Conservation (phyloP, 352 stramenopile genomes). For the Globisporangium nunn region DNA sequence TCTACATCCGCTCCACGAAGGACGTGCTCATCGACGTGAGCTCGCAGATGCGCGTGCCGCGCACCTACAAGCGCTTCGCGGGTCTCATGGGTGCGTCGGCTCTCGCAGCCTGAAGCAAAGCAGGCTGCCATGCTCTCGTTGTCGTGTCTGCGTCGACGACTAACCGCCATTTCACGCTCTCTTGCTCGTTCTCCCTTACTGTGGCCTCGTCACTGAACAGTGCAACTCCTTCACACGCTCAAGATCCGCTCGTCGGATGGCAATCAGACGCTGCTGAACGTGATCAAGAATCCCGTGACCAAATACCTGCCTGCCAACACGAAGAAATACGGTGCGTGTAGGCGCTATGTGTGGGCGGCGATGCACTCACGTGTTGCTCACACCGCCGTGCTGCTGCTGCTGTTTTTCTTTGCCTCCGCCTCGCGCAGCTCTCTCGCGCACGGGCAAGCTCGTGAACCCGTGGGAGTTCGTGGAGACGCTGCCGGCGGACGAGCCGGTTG, state of each 20-base stretch:
- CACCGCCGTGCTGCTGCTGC: not conserved
- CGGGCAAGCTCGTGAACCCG: constrained; percentile 93
- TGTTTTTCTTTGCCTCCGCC: not conserved
- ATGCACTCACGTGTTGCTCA: too few relatives aligned
- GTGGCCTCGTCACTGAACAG: constrained; percentile 27
- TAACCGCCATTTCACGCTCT: not conserved
- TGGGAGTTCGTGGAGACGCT: constrained; percentile 92
- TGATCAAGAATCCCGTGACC: constrained; percentile 99
- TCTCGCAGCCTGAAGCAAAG: not conserved
- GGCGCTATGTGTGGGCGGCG: not conserved
- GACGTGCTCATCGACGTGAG: constrained; percentile 98
- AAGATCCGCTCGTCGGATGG: constrained; percentile 98
- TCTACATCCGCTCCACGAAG: constrained; percentile 96
- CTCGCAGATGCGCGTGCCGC: constrained; percentile 96
- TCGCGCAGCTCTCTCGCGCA: constrained; percentile 83
- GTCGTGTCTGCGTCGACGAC: not conserved
- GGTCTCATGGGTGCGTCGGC: constrained; percentile 89
- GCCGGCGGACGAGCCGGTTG: constrained; percentile 88
- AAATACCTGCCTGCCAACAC: constrained; percentile 94
- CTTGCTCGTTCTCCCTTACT: not conserved
- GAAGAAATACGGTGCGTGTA: constrained; percentile 81
- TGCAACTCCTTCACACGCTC: constrained; percentile 99
- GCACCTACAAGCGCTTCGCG: constrained; percentile 98
- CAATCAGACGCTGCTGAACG: constrained; percentile 96
- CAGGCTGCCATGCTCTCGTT: not conserved